These are phyloP conservation scores for Yarrowia phangngaensis DNA, from an alignment of 805 yeast species.

Conservation along the genomic window DNA sequence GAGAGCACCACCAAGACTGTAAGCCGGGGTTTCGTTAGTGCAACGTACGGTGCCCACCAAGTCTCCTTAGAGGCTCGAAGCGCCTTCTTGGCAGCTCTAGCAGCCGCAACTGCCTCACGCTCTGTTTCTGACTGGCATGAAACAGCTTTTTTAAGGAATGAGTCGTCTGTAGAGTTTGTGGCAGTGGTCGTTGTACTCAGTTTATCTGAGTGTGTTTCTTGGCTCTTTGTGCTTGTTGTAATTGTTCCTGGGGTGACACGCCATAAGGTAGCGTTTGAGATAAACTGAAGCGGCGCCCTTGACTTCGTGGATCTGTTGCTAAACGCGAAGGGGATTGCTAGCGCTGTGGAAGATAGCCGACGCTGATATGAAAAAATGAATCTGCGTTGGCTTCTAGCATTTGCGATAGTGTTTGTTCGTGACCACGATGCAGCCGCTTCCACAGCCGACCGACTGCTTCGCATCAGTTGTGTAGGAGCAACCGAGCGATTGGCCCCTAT, in stretches of 20 bases:
- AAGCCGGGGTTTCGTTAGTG: slow-evolving; percentile 85
- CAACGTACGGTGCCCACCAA: slow-evolving; percentile 47
- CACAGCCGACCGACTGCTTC: slow-evolving; percentile 17
- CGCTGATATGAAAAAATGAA: slow-evolving; percentile 8
- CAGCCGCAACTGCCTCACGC: slow-evolving; percentile 9
- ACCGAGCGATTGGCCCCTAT: slow-evolving; percentile 20
- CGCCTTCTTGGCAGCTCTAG: slow-evolving; percentile 20
- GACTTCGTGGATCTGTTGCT: neutral
- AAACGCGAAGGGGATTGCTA: slow-evolving; percentile 16
- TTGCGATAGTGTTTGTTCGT: neutral
- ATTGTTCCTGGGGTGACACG: slow-evolving; percentile 8
- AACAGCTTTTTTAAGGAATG: slow-evolving; percentile 15
- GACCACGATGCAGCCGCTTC: slow-evolving; percentile 2
- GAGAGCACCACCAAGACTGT: slow-evolving; percentile 85
- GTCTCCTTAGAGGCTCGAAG: slow-evolving; percentile 3
- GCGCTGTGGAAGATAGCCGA: slow-evolving; percentile 9
- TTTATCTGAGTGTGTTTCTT: neutral
- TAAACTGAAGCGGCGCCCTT: slow-evolving; percentile 5
- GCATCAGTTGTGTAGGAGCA: slow-evolving; percentile 8
- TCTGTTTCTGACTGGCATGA: slow-evolving; percentile 21
- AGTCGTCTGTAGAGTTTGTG: neutral
- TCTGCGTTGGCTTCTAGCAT: neutral
- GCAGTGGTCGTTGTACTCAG: neutral
- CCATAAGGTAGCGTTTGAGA: slow-evolving; percentile 9
- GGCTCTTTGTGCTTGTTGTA: neutral